Evolutionary conservation across 192 early-diverging fungal species (phyloP).

Genomic region (Backusella australiensis): DNA sequence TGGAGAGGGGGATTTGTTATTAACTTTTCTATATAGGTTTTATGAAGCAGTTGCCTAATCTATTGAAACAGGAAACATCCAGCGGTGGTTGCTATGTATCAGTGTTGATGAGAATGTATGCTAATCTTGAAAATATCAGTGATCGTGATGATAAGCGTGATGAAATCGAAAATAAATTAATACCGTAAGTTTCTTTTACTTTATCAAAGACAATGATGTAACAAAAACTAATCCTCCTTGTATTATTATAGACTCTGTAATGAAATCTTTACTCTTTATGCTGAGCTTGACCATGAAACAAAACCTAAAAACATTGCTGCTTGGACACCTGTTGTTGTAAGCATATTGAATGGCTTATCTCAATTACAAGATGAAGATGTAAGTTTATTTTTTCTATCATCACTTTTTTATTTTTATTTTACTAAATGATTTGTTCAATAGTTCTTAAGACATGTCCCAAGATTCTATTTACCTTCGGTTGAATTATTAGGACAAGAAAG

Average conservation of each 20-base stretch:
- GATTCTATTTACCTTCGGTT: slow-evolving; percentile 64
- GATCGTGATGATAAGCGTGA: slow-evolving; percentile 36
- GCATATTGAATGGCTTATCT: slow-evolving; percentile 64
- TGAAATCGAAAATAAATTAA: slow-evolving; percentile 40
- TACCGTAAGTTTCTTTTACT: slow-evolving; percentile 31
- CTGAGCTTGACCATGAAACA: slow-evolving; percentile 65
- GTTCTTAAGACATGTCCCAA: slow-evolving; percentile 57
- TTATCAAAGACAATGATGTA: not conserved
- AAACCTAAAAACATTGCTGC: slow-evolving; percentile 68
- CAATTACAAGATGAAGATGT: slow-evolving; percentile 66
- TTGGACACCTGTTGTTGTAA: slow-evolving; percentile 75
- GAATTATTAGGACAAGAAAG: slow-evolving; percentile 64
- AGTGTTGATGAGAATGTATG: slow-evolving; percentile 67
- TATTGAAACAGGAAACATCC: slow-evolving; percentile 88
- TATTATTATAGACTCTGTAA: slow-evolving; percentile 39
- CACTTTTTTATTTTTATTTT: not conserved
- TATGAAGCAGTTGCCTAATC: slow-evolving; percentile 86
- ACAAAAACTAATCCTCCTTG: not conserved
- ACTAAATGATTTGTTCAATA: slow-evolving; percentile 18
- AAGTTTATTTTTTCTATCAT: not conserved
- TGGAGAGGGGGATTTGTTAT: not conserved
- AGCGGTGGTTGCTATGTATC: slow-evolving; percentile 63
- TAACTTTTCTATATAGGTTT: slow-evolving; percentile 50
- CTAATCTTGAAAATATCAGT: slow-evolving; percentile 45
- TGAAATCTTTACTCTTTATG: slow-evolving; percentile 61